phyloP scores from a whole-genome alignment of 192 early-diverging fungal genomes.

The Umbelopsis sp. region DNA sequence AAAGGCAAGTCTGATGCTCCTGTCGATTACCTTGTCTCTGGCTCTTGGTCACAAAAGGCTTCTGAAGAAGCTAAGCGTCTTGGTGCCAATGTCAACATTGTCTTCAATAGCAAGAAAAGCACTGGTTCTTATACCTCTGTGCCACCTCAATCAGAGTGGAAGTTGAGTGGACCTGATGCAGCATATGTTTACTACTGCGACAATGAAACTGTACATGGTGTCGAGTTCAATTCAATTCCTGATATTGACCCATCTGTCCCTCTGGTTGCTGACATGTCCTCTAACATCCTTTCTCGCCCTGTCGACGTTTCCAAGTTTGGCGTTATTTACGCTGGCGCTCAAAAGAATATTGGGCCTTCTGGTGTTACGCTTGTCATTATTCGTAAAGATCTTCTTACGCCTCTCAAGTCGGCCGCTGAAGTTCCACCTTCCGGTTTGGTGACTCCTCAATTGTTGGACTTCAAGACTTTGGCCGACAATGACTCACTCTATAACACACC shows the following conservation, averaged over 20 bases:
- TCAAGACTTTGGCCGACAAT: conserved; percentile 76
- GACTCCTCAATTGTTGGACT: conserved; percentile 85
- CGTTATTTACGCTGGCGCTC: conserved; percentile 92
- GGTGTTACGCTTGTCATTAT: conserved; percentile 94
- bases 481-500: conserved; percentile 96
- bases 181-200: conserved; percentile 96
- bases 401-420: conserved; percentile 40
- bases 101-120: conserved; percentile 67
- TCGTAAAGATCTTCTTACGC: conserved; percentile 83
- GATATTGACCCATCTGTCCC: conserved; percentile 63
- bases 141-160: conserved; percentile 66
- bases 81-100: conserved; percentile 81
- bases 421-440: conserved; percentile 39
- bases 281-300: conserved; percentile 78
- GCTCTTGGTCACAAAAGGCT: conserved; percentile 89
- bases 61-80: conserved; percentile 81
- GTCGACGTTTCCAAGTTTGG: conserved; percentile 84
- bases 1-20: conserved; percentile 43
- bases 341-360: conserved; percentile 94
- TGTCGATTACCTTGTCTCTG: conserved; percentile 90
- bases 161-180: conserved; percentile 65
- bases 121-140: conserved; percentile 55
- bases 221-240: conserved; percentile 73
- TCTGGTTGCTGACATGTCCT: conserved; percentile 90
- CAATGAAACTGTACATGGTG: conserved; percentile 98